phyloP scores from a whole-genome alignment of 768 basidiomycete species.

The Suillus ampliporus region DNA sequence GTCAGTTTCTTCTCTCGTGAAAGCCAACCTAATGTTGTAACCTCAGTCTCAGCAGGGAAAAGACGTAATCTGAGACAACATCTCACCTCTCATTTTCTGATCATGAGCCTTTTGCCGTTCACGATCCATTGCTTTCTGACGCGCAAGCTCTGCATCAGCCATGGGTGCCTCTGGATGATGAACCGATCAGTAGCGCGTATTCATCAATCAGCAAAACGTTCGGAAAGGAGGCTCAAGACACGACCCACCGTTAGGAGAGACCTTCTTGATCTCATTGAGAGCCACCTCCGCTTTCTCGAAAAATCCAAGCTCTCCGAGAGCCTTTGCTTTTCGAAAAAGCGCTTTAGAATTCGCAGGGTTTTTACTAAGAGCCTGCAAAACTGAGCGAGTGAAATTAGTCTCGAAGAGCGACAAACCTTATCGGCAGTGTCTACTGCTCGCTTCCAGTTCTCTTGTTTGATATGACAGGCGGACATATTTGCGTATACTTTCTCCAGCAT shows the following conservation, averaged over 20 bases:
- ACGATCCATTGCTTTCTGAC: constrained; percentile 66
- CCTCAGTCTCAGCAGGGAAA: constrained; percentile 4
- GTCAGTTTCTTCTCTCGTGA: constrained; percentile 37
- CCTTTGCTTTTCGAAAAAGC: constrained; percentile 82
- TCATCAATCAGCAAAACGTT: not conserved
- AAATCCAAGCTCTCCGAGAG: constrained; percentile 74
- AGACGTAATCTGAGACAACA: not conserved
- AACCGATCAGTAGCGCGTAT: not conserved
- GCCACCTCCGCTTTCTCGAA: constrained; percentile 74
- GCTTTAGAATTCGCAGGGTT: constrained; percentile 82
- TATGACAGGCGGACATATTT: constrained; percentile 85
- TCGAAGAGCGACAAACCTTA: constrained; percentile 50
- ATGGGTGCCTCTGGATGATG: constrained; percentile 52
- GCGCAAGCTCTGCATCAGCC: constrained; percentile 67
- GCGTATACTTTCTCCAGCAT: constrained; percentile 83
- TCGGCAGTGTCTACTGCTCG: constrained; percentile 82
- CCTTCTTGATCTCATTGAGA: constrained; percentile 65
- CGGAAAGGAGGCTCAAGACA: not conserved
- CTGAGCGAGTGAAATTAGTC: constrained; percentile 3
- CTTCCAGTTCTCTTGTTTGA: constrained; percentile 82
- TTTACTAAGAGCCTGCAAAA: constrained; percentile 67
- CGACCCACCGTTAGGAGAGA: constrained; percentile 62
- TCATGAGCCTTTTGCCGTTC: constrained; percentile 69
- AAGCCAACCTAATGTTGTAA: constrained; percentile 33
- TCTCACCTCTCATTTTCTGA: constrained; percentile 74